Evolutionary conservation across 106 monocot genomes (phyloP), one percentile per base, ranked within the genome.

Genomic region (Gastrodia elata): DNA sequence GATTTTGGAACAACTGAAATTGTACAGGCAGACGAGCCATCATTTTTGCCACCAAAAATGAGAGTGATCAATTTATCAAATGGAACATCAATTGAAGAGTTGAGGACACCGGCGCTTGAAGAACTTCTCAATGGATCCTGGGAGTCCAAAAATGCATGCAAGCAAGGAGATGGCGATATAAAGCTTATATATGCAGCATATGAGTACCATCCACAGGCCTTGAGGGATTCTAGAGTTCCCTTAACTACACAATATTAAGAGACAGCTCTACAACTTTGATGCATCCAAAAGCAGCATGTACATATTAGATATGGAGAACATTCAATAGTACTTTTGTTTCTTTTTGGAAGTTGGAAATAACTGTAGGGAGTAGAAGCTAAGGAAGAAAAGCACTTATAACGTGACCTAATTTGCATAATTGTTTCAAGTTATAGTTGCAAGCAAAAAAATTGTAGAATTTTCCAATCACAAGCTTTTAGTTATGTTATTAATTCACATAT

Each of bases 51-150:
- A 11, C 89, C 89, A 33, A 83, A 72, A 68, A 86, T 46, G 58
- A 73, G 93, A 55, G 55, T 16, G 2, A 85, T 93, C 28, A 80
- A 80, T 68, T 71, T 84, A 13, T 90, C 83, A 28, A 90, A 81
- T 37, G 76, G 28, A 18, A 38, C 79, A 64, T 87, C 89, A 57
- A 90, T 90, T 34, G 90, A 93, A 64, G 87, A 87, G 71, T 68
- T 93, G 61, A 81, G 80, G 75, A 87, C 90, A 65, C 85, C 87
- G 43, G 81, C 82, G 64, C 90, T 90, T 76, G 90, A 90, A 32
- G 93, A 90, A 36, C 73, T 93, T 32, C 49, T 90, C 30, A 87
- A 87, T 56, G 75, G 79, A 28, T 93, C 89, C 77, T 69, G 84
- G 74, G 91, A 92, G 59, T 74, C 70, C 0, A 89, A 74, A 38